Base-by-base conservation (phyloP, 2,329 filamentous ascomycete species). In the Fusarium temperatum region DNA sequence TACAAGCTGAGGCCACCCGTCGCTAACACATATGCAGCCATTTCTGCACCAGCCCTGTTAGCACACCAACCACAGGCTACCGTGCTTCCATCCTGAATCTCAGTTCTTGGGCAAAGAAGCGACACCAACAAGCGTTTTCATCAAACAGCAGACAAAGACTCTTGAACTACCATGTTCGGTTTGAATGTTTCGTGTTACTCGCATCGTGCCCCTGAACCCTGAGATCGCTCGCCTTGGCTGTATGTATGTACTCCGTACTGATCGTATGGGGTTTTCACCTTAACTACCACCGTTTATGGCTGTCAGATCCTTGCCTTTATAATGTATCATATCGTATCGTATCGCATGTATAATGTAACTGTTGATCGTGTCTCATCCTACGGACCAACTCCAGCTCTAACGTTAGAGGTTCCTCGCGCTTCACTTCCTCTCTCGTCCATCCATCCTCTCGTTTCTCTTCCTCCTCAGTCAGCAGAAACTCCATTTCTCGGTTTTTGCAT, bases 321-420 rank as follows among this genome's bases (percentile, higher is more conserved):
- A 36, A 54, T 72, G 54, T 63, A 55, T 74, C 68, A 45, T 61
- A 73, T 67, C 44, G 30, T 63, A 73, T 59, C 53, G 42, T 50
- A 41, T 51, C 64, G 64, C 56, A 67, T 57, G 50, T 58, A 50
- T 66, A 66, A 74, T 71, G 60, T 69, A 68, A 66, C 58, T 35
- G 48, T 69, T 74, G 48, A 73, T 74, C 56, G 58, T 75, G 68
- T 69, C 70, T 75, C 73, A 72, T 69, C 51, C 44, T 60, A 73
- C 60, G 62, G 58, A 35, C 38, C 58, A 56, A 14, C n/a, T 42
- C 58, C 9, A 26, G 51, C 51, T 55, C 35, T 18, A 50, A 61
- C 47, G 28, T 61, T 61, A n/a, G 36, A 56, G n/a, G 63, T 59
- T 47, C 36, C 41, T 64, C 39, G 55, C 63, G n/a, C 32, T 28